These are phyloP conservation scores for Cyanophora paradoxa DNA, from an alignment of 78 protist genomes.

Conservation along the genomic window DNA sequence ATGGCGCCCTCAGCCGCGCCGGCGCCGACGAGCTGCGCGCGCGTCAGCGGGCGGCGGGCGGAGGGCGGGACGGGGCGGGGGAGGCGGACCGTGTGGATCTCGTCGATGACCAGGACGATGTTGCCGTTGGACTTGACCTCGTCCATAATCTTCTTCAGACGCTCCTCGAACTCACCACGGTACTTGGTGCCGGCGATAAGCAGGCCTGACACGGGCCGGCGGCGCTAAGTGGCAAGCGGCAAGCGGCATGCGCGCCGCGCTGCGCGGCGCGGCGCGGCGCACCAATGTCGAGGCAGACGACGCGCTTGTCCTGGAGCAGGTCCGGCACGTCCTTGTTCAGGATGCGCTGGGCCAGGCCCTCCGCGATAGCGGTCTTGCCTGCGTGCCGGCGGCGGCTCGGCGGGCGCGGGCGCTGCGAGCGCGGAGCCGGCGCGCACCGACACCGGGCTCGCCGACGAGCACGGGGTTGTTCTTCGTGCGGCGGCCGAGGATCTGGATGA, in stretches of 20 bases:
- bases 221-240: too few species aligned
- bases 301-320: background rate
- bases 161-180: slow-evolving; percentile 57
- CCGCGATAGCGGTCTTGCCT: slow-evolving; percentile 38
- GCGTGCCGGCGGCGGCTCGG: slow-evolving; percentile 71
- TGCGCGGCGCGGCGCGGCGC: too few species aligned
- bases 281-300: slow-evolving; percentile 36
- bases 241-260: too few species aligned
- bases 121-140: slow-evolving; percentile 32
- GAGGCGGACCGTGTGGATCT: slow-evolving; percentile 46
- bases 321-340: slow-evolving; percentile 21
- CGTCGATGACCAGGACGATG: slow-evolving; percentile 62
- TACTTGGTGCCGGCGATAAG: slow-evolving; percentile 42
- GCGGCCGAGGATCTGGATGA: slow-evolving; percentile 40
- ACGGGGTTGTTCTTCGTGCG: slow-evolving; percentile 63
- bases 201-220: too few species aligned
- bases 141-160: slow-evolving; percentile 43
- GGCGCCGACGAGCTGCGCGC: slow-evolving; percentile 38
- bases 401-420: slow-evolving; percentile 36
- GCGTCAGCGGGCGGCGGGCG: background rate
- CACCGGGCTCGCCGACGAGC: slow-evolving; percentile 64
- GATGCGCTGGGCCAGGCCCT: slow-evolving; percentile 40
- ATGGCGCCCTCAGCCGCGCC: slow-evolving; percentile 43
- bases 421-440: background rate
- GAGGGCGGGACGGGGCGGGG: background rate